Evolutionary conservation across 2,329 filamentous ascomycete genomes (phyloP), one percentile per base, ranked within the genome.

Genomic region (Sporothrix schenckii): DNA sequence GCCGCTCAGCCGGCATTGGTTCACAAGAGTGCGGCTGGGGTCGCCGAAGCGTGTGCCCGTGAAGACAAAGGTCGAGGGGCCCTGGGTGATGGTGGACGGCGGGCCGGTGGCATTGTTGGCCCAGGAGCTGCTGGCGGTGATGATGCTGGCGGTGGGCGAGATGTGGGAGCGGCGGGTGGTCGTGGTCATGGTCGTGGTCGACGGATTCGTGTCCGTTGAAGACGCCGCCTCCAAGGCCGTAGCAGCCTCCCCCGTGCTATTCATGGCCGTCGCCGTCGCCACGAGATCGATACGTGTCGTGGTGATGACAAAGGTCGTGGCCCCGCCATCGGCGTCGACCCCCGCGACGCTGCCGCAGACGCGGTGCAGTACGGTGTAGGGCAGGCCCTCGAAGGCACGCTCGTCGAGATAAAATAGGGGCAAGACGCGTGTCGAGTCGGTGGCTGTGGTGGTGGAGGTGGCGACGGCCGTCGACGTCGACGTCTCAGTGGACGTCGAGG

Each of bases 81-180:
- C 75, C 53, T 77, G 76, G 24, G 75, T 77, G 66, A 77, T 74
- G 69, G 75, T 77, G 44, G 72, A 75, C 2, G 75, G 72, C 7
- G 72, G 66, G 61, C 74, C 75, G 13, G 74, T 77, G 9, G 60
- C 66, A 71, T 75, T 75, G 49, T 50, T 41, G 21, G 70, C 69
- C 70, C 71, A 72, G 4, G 69, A 69, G 65, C 34, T 56, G 50
- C 69, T 66, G 53, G 71, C 69, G 5, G 72, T 65, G 54, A 69
- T 71, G 58, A 47, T 44, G 66, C 66, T 60, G n/a, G 66, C 50
- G 44, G 58, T 56, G 13, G 66, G 24, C 27, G 68, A 54, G 19
- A 47, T 30, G 49, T 13, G 44, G 60, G 60, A 16, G 60, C 13
- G 44, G 50, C 11, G 7, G 21, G 60, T 24, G 34, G 60, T 30